A percentile compares a stretch with the other conserved stretches of the same genome.
These are phyloP conservation scores for Blastocladiella emersonii DNA, from an alignment of 371 early-diverging fungal genomes.

Conservation along the genomic window DNA sequence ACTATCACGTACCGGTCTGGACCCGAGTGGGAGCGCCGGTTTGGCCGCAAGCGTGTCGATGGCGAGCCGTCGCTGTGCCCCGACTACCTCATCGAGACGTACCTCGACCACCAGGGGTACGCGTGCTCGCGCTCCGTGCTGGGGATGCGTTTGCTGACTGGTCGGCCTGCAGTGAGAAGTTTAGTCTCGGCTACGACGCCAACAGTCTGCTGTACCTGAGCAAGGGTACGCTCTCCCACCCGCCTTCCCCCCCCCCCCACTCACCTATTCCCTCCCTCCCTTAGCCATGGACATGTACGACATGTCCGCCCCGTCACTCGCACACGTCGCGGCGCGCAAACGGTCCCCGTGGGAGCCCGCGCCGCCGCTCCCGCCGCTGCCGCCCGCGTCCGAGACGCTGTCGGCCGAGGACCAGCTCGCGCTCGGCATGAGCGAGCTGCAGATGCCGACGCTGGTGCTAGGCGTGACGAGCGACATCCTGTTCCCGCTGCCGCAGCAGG, in stretches of 20 bases:
- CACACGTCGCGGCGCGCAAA: slow-evolving; percentile 28
- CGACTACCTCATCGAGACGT: slow-evolving; percentile 88
- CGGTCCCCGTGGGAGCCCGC: slow-evolving; percentile 12
- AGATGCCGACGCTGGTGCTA: slow-evolving; percentile 68
- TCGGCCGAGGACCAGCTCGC: slow-evolving; percentile 31
- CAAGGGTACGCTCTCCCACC: slow-evolving; percentile 22
- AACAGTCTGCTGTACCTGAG: slow-evolving; percentile 86
- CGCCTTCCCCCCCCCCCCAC: neutral
- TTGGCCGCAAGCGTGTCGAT: slow-evolving; percentile 67
- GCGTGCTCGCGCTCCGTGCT: too few species aligned
- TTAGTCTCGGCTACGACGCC: slow-evolving; percentile 36
- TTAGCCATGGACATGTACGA: slow-evolving; percentile 93
- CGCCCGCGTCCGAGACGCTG: slow-evolving; percentile 6
- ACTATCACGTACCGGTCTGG: slow-evolving; percentile 70
- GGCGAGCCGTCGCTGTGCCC: slow-evolving; percentile 69
- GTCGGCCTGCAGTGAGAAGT: slow-evolving; percentile 24
- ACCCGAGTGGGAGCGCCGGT: slow-evolving; percentile 92
- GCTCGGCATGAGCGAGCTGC: slow-evolving; percentile 35
- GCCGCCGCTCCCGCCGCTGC: slow-evolving; percentile 12
- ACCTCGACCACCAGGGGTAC: slow-evolving; percentile 74
- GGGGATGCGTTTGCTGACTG: too few species aligned
- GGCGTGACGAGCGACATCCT: slow-evolving; percentile 90
- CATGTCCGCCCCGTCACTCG: slow-evolving; percentile 45
- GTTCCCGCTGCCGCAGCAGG: slow-evolving; percentile 90
- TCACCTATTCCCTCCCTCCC: too few species aligned